Percentiles rank a stretch among this genome's conserved stretches.
These are phyloP conservation scores for Isatis tinctoria DNA, from an alignment of 345 rosid genomes.

Conservation along the genomic window DNA sequence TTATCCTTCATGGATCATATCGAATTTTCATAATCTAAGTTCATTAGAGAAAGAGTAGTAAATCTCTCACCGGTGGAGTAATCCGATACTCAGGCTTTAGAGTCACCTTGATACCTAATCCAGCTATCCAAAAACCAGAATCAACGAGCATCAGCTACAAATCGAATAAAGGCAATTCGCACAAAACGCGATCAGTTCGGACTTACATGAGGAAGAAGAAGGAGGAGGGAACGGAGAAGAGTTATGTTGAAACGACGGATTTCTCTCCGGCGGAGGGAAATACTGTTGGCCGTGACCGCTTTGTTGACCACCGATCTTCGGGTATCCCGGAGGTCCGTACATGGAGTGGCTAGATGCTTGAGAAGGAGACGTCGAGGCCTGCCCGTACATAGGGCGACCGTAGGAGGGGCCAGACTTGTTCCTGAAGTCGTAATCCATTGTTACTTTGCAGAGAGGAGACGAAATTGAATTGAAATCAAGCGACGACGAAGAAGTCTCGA, in stretches of 20 bases:
- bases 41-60: background rate
- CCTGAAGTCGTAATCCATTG: slow-evolving; percentile 54
- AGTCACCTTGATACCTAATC: slow-evolving; percentile 68
- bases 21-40: background rate
- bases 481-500: background rate
- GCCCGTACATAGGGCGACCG: slow-evolving; percentile 44
- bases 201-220: slow-evolving; percentile 41
- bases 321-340: slow-evolving; percentile 60
- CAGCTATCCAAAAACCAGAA: slow-evolving; percentile 43
- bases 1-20: background rate
- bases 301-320: slow-evolving; percentile 61
- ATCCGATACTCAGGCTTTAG: slow-evolving; percentile 80
- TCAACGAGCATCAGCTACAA: background rate
- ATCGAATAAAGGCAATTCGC: background rate
- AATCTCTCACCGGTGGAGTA: slow-evolving; percentile 63
- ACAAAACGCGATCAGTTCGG: background rate
- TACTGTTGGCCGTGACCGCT: slow-evolving; percentile 32
- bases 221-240: slow-evolving; percentile 37
- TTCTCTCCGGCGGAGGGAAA: slow-evolving; percentile 43
- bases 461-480: background rate
- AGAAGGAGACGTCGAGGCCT: slow-evolving; percentile 32
- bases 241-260: slow-evolving; percentile 36
- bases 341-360: slow-evolving; percentile 38
- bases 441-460: background rate
- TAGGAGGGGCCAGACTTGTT: slow-evolving; percentile 42